Percentiles rank a stretch among this genome's conserved stretches.
Conservation (phyloP, 805 yeast species). For the Lachancea waltii region DNA sequence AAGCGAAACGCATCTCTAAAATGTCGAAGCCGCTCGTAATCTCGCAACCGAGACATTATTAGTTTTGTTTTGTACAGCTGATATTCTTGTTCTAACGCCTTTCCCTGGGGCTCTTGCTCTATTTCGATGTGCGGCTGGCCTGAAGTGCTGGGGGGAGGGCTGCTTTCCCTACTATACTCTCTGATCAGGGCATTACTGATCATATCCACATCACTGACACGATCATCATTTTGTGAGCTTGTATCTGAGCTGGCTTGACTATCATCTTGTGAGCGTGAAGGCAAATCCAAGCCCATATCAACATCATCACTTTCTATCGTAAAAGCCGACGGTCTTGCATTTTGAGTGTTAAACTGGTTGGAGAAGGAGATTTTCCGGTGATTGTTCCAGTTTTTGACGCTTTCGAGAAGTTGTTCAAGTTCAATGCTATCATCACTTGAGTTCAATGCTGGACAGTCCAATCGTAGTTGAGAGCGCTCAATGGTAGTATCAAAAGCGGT, state of each 20-base stretch:
- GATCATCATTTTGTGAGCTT: constrained; percentile 15
- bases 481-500: constrained; percentile 18
- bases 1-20: constrained; percentile 27
- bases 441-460: constrained; percentile 6
- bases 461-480: constrained; percentile 10
- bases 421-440: constrained; percentile 10
- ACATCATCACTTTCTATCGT: not conserved
- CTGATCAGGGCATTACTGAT: constrained; percentile 16
- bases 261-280: constrained; percentile 2
- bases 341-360: constrained; percentile 2
- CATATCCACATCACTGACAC: constrained; percentile 27
- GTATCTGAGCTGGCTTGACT: constrained; percentile 16
- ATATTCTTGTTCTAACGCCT: constrained; percentile 16
- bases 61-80: constrained; percentile 15
- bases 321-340: not conserved
- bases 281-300: constrained; percentile 1
- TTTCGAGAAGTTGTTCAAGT: constrained; percentile 19
- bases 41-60: constrained; percentile 16
- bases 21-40: constrained; percentile 22
- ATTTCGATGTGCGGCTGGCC: constrained; percentile 8
- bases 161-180: constrained; percentile 26
- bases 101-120: constrained; percentile 11
- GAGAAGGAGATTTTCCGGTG: constrained; percentile 12
- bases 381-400: constrained; percentile 21
- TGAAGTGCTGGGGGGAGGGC: constrained; percentile 13